Evolutionary conservation across 306 rosid genomes (phyloP).

Genomic region (Acacia confusa): DNA sequence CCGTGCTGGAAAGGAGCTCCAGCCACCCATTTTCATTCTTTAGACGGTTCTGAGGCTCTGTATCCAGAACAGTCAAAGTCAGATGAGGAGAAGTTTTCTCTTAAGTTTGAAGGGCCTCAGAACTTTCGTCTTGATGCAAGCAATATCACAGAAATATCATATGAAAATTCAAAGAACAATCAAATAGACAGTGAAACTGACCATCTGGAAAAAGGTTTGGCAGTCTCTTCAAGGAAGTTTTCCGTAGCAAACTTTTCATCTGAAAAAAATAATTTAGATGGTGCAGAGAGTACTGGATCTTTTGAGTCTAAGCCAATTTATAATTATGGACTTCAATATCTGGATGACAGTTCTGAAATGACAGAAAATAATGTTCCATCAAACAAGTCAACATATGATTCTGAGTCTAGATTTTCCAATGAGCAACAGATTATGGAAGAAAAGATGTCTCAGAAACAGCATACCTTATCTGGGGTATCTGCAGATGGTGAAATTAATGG

Average conservation of each 20-base stretch:
- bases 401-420: conserved; percentile 38
- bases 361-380: conserved; percentile 28
- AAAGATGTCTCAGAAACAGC: conserved; percentile 33
- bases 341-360: conserved; percentile 33
- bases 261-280: conserved; percentile 41
- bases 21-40: conserved; percentile 43
- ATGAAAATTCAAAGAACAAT: conserved; percentile 41
- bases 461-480: conserved; percentile 31
- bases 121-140: conserved; percentile 29
- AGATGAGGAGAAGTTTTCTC: conserved; percentile 34
- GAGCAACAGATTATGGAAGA: conserved; percentile 40
- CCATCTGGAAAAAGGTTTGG: conserved; percentile 43
- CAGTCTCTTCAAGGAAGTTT: conserved; percentile 39
- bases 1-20: conserved; percentile 98
- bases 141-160: conserved; percentile 36
- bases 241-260: conserved; percentile 36
- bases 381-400: conserved; percentile 38
- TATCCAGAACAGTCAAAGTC: conserved; percentile 39
- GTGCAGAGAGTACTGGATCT: conserved; percentile 37
- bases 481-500: conserved; percentile 33
- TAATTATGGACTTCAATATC: conserved; percentile 38
- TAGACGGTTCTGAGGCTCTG: conserved; percentile 41
- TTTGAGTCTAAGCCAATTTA: conserved; percentile 36
- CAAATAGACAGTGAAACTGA: conserved; percentile 28
- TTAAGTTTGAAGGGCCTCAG: conserved; percentile 43